Percentiles rank a stretch among this genome's conserved stretches.
phyloP scores from a whole-genome alignment of 2,329 filamentous ascomycete genomes.

The Penicillium oxalicum region DNA sequence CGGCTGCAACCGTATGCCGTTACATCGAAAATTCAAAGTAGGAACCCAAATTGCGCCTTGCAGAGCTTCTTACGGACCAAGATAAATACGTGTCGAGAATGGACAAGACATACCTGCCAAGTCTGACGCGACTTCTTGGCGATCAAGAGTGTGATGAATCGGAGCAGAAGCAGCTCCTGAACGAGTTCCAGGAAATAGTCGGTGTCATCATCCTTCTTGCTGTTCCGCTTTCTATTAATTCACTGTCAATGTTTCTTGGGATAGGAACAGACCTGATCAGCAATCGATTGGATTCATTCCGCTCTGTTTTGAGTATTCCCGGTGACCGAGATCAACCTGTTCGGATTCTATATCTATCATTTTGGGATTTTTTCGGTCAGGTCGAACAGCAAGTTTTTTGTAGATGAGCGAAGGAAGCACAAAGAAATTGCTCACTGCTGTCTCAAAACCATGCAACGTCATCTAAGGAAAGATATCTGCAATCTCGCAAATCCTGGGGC shows the following conservation, averaged over 20 bases:
- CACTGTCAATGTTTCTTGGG: slow-evolving; percentile 10
- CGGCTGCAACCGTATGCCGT: too few species aligned
- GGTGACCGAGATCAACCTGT: slow-evolving; percentile 10
- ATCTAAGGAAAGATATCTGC: slow-evolving; percentile 12
- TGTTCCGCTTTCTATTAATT: slow-evolving; percentile 16
- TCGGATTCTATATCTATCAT: slow-evolving; percentile 25
- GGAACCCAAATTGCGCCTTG: slow-evolving; percentile 4
- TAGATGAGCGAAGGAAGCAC: slow-evolving; percentile 21
- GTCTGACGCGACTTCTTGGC: slow-evolving; percentile 10
- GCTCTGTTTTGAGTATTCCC: slow-evolving; percentile 14
- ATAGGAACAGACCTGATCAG: slow-evolving; percentile 6
- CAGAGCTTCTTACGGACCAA: slow-evolving; percentile 3
- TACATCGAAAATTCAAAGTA: neutral
- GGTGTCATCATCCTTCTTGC: slow-evolving; percentile 18
- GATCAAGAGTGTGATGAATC: slow-evolving; percentile 5
- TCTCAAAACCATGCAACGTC: slow-evolving; percentile 6
- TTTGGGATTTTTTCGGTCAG: slow-evolving; percentile 27
- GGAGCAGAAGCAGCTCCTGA: neutral
- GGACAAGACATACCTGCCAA: slow-evolving; percentile 2
- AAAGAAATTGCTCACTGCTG: slow-evolving; percentile 2
- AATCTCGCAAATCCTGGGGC: slow-evolving; percentile 5
- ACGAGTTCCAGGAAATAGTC: slow-evolving; percentile 15
- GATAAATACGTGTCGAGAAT: slow-evolving; percentile 7
- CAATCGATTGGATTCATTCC: slow-evolving; percentile 13
- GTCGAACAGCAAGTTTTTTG: slow-evolving; percentile 18